Conservation (phyloP, 2,329 filamentous ascomycete species). For the Thelonectria rubi region DNA sequence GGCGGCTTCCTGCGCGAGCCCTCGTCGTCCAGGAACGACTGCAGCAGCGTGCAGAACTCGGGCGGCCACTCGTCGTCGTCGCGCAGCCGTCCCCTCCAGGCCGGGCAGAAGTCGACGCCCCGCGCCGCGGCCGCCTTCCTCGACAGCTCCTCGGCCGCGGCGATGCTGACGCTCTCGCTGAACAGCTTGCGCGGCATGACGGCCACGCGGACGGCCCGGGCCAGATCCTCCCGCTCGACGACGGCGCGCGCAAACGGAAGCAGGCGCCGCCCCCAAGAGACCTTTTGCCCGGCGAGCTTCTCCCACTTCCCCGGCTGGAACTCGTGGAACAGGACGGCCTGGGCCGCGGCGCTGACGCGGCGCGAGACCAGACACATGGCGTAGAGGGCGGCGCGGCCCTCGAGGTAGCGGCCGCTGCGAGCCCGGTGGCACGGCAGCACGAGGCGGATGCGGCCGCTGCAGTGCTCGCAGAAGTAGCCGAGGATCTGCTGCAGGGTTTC, state of each 20-base stretch:
- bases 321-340: not conserved
- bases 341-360: not conserved
- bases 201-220: not conserved
- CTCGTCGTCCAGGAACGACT: constrained; percentile 1
- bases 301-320: not conserved
- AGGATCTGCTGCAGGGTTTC: not conserved
- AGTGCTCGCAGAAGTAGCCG: not conserved
- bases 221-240: not conserved
- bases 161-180: not conserved
- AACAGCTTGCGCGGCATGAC: not conserved
- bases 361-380: not conserved
- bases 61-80: constrained; percentile 2
- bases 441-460: not conserved
- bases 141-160: not conserved
- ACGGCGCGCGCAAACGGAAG: not conserved
- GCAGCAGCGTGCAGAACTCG: not conserved
- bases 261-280: not conserved
- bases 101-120: not conserved
- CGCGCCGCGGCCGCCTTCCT: not conserved
- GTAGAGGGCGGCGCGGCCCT: not conserved
- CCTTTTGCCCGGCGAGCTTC: not conserved
- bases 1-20: not conserved
- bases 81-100: not conserved
- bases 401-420: not conserved
- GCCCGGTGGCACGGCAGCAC: not conserved